Evolutionary conservation across 148 eudicot species (phyloP), one percentile per base, ranked within the genome.

Genomic region (Chenopodium formosanum): DNA sequence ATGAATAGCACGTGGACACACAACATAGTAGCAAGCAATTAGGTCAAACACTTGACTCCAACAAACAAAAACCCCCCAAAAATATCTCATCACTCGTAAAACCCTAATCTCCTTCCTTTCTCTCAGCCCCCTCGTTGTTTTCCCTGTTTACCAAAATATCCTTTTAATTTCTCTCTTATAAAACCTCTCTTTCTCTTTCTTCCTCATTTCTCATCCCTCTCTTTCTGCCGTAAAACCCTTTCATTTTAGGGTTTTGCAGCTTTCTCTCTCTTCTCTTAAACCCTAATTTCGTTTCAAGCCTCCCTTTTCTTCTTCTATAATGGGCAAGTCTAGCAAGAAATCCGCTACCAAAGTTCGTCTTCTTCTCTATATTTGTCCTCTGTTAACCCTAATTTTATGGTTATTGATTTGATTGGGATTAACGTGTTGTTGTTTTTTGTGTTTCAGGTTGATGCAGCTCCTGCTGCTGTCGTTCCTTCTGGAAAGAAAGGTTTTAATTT

Each of bases 401-500:
- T 40, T 40, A 4, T 40, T 6, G 44, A 40, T 40, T 40, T 40
- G 8, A 40, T 5, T 40, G 8, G 8, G 7, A 40, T 40, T 40
- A 40, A 40, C 6, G 44, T 40, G 44, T 40, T 40, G 44, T 40
- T 40, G 44, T 40, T 40, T 37, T 6, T 40, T 7, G 34, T 65
- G 29, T 62, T 70, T 74, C 62, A 91, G 94, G 92, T 86, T 46
- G 94, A 86, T 58, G 86, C 88, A 20, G 86, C 88, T 63, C 83
- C 89, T 16, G 86, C 74, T 74, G 86, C 89, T 17, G 84, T 83
- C 13, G 75, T 72, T 60, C 86, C 79, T 82, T 86, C 93, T 69
- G 80, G 77, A 52, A 91, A 91, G 80, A 90, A 91, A 90, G 93
- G 97, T 92, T 29, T 46, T 1, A 5, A 48, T 19, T 50, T 64